Evolutionary conservation across 495 filamentous ascomycete genomes (phyloP), one percentile per base, ranked within the genome.

Genomic region (Cladorrhinum samala): DNA sequence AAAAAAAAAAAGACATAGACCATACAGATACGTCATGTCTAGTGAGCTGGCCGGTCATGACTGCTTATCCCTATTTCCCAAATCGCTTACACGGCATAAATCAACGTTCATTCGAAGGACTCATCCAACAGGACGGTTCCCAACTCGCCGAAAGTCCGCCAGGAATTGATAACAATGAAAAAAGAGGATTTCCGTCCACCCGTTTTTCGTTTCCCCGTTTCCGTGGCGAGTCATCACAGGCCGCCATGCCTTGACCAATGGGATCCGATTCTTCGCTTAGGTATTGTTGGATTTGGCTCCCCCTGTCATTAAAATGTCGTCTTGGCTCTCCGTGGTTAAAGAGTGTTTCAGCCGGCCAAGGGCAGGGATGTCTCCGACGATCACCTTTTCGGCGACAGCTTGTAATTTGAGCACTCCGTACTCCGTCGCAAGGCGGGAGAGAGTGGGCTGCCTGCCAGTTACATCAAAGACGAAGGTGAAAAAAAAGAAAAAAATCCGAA

Each of bases 311-410:
- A 52, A 64, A 57, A 49, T 44, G 11, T 30, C 50, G 49, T 44
- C 57, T 60, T 59, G 63, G 55, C 56, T 42, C 39, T 44, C 57
- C 60, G 54, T 57, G 55, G 30, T 59, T 54, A 67, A 56, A 65
- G 59, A 43, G 59, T 56, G 64, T 67, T 67, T 67, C 64, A 67
- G 53, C 59, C 56, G 47, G 49, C 49, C 59, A 53, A 23, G 58
- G 57, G 53, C 53, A 57, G 56, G 57, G 64, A 56, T 59, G 53
- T 24, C 20, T 20, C 33, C 43, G 40, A n/a, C n/a, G n/a, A n/a
- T n/a, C n/a, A n/a, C n/a, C n/a, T n/a, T n/a, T n/a, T n/a, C 47
- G 52, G 52, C 55, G 53, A 67, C 62, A 53, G 50, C n/a, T n/a
- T 57, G 57, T 57, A 60, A 64, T 67, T 67, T 62, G 61, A 56